Evolutionary conservation across 1,284 basidiomycete species (phyloP), one percentile per base, ranked within the genome.

Genomic region (Vanrija humicola): DNA sequence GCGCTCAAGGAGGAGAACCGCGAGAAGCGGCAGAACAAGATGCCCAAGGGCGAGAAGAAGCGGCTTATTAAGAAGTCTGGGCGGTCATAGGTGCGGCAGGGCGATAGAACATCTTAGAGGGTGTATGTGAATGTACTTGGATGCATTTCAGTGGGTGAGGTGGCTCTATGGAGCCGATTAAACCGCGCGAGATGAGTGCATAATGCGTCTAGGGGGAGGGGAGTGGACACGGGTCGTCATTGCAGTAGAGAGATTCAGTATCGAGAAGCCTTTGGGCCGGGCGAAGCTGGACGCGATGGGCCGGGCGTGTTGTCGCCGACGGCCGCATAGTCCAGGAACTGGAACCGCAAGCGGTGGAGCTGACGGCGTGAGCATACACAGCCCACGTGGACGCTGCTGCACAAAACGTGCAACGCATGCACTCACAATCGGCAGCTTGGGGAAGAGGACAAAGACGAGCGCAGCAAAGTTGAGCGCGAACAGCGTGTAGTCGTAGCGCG

Each of bases 1-100:
- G 86, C 86, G 12, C 83, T 83, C 29, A 97, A 96, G 73, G 88
- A 86, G 62, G 89, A 89, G 73, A 85, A 87, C 50, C 83, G 87
- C 65, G 92, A 96, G 78, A 89, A 84, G 75, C 82, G 93, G 58
- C 90, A 92, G 75, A 81, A 84, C 63, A 97, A 97, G 79, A 91
- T 97, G 81, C 89, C 90, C 50, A 97, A 97, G 75, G 83, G 86
- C 40, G 90, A 94, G 77, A 97, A 97, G 80, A 89, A 89, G 77
- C 82, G 85, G 48, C 82, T 83, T 62, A 82, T 96, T 63, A 95
- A 90, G 77, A 74, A 74, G 61, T 52, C 52, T 12, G 58, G 55
- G 18, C 48, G 59, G 28, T 52, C 46, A 43, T 23, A 25, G 23
- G 43, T 19, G 18, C 40, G 18, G 40, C 16, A n/a, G n/a, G 19